Evolutionary conservation across 768 basidiomycete species (phyloP).

Genomic region (Gelatoporia subvermispora): DNA sequence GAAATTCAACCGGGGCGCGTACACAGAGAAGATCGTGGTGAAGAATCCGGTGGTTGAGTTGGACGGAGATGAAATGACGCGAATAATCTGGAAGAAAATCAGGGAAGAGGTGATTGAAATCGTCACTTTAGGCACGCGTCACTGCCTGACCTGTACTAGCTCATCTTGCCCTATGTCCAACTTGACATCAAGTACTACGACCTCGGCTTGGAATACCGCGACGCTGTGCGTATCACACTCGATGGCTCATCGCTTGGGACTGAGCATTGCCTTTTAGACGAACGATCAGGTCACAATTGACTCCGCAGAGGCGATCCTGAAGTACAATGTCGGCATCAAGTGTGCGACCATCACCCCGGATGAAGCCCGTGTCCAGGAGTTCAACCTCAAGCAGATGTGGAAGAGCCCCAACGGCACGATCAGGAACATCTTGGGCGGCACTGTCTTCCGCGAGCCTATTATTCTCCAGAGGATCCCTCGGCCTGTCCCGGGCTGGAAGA

Average conservation of each 20-base stretch:
- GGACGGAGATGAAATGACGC: slow-evolving; percentile 98
- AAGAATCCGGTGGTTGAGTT: slow-evolving; percentile 90
- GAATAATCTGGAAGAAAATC: slow-evolving; percentile 99
- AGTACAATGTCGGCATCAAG: slow-evolving; percentile 97
- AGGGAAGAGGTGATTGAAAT: slow-evolving; percentile 73
- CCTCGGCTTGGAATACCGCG: slow-evolving; percentile 90
- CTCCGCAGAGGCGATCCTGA: slow-evolving; percentile 88
- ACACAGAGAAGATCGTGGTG: slow-evolving; percentile 63
- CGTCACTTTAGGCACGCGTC: not conserved
- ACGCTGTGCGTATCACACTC: slow-evolving; percentile 49
- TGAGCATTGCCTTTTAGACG: slow-evolving; percentile 47
- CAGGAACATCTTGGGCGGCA: slow-evolving; percentile 96
- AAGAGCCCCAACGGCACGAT: slow-evolving; percentile 96
- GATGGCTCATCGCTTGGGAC: not conserved
- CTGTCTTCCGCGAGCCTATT: slow-evolving; percentile 98
- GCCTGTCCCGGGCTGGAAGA: slow-evolving; percentile 94
- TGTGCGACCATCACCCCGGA: slow-evolving; percentile 99
- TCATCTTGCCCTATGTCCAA: slow-evolving; percentile 92
- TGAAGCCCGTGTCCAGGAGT: slow-evolving; percentile 92
- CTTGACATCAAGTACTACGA: slow-evolving; percentile 98
- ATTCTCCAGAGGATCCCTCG: slow-evolving; percentile 86
- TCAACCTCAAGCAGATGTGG: slow-evolving; percentile 99
- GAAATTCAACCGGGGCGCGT: not conserved
- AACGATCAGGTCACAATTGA: slow-evolving; percentile 92
- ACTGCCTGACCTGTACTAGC: slow-evolving; percentile 37